phyloP scores from a whole-genome alignment of 768 basidiomycete genomes.

The Podaxis sp. region DNA sequence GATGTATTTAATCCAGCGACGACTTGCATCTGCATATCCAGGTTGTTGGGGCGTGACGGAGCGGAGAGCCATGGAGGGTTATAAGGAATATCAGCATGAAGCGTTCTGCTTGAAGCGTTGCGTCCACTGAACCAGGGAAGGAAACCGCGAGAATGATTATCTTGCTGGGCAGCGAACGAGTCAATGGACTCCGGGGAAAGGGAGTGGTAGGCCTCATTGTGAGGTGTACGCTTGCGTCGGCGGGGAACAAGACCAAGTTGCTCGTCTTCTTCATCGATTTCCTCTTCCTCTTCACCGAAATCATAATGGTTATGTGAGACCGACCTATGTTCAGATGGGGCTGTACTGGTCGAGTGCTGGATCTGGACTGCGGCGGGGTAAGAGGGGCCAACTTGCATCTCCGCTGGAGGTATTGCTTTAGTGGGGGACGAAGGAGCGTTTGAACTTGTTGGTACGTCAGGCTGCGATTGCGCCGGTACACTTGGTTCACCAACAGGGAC shows the following conservation, averaged over 20 bases:
- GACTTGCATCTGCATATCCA: constrained; percentile 65
- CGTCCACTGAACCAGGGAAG: constrained; percentile 27
- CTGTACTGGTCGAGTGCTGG: background rate
- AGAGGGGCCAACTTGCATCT: background rate
- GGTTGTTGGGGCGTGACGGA: constrained; percentile 55
- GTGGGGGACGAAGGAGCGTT: background rate
- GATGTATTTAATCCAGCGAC: constrained; percentile 71
- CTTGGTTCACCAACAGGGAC: background rate
- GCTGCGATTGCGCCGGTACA: background rate
- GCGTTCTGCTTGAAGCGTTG: constrained; percentile 17
- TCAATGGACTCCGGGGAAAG: constrained; percentile 56
- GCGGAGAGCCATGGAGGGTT: constrained; percentile 65
- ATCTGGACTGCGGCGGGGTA: background rate
- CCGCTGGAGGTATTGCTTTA: background rate
- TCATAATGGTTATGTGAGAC: constrained; percentile 12
- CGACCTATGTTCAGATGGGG: background rate
- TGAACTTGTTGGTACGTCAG: background rate
- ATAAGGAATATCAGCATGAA: constrained; percentile 26
- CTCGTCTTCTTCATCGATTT: constrained; percentile 34
- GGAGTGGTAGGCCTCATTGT: constrained; percentile 61
- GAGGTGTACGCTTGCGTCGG: constrained; percentile 51
- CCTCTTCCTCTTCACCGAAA: constrained; percentile 29
- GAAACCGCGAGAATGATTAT: constrained; percentile 24
- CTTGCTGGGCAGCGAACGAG: constrained; percentile 35
- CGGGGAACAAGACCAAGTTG: constrained; percentile 30